Conservation (phyloP, 495 filamentous ascomycete species). For the Chaetomidium leptoderma region DNA sequence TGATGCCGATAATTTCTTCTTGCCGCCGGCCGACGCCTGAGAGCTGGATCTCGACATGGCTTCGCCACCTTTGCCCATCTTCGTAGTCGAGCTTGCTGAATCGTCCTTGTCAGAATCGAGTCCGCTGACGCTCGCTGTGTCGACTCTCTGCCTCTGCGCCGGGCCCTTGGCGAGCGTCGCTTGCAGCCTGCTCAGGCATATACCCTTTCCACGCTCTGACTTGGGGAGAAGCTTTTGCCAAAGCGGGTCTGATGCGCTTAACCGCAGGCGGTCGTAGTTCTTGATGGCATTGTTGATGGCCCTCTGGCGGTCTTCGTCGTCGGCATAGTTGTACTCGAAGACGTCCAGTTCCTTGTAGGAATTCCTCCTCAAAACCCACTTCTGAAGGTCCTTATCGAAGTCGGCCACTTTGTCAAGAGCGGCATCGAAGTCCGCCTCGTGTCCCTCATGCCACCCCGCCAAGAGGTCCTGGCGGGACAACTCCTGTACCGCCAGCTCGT, state of each 20-base stretch:
- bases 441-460: conserved; percentile 48
- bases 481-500: conserved; percentile 64
- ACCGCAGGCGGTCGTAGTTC: conserved; percentile 71
- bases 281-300: conserved; percentile 84
- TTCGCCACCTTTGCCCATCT: conserved; percentile 45
- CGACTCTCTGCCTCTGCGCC: conserved; percentile 55
- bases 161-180: conserved; percentile 57
- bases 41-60: conserved; percentile 53
- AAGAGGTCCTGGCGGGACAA: conserved; percentile 55
- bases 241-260: conserved; percentile 64
- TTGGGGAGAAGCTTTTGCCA: conserved; percentile 77
- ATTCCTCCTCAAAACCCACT: conserved; percentile 65
- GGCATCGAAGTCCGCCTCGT: conserved; percentile 54
- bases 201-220: conserved; percentile 74
- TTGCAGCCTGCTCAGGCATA: conserved; percentile 68
- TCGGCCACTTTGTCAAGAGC: conserved; percentile 58
- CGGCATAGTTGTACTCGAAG: conserved; percentile 69
- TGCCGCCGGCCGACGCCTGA: conserved; percentile 46
- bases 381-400: conserved; percentile 50
- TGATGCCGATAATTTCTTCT: conserved; percentile 59
- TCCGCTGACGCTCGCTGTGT: conserved; percentile 54
- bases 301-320: conserved; percentile 61
- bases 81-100: conserved; percentile 23
- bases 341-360: conserved; percentile 79
- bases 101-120: conserved; percentile 47